phyloP scores from a whole-genome alignment of 495 filamentous ascomycete genomes.

The Aspergillus panamensis region DNA sequence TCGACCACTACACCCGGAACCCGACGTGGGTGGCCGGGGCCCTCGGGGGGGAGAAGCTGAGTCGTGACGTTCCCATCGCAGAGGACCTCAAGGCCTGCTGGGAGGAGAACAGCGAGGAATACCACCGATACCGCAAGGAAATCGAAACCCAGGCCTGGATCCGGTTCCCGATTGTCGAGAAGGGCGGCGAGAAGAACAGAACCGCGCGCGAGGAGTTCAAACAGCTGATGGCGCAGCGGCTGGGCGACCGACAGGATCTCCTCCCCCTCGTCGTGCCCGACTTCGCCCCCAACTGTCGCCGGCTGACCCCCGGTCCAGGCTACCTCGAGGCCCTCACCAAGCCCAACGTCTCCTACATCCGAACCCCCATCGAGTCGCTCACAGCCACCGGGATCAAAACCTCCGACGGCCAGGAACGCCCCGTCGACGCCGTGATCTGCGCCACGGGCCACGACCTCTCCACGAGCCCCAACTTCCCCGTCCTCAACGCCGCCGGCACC shows the following conservation, averaged over 20 bases:
- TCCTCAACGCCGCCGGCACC: constrained; percentile 42
- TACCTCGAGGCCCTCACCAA: constrained; percentile 66
- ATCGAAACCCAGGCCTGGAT: background rate
- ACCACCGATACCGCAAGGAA: background rate
- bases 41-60: constrained; percentile 32
- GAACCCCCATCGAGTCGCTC: constrained; percentile 52
- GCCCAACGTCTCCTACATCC: constrained; percentile 61
- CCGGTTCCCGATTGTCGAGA: background rate
- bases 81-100: background rate
- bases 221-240: background rate
- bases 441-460: constrained; percentile 62
- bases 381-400: constrained; percentile 56
- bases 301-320: constrained; percentile 66
- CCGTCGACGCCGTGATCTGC: constrained; percentile 62
- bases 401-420: constrained; percentile 44
- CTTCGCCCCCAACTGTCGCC: constrained; percentile 45
- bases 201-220: background rate
- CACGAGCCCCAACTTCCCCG: constrained; percentile 55
- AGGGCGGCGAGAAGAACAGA: background rate
- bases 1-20: constrained; percentile 61
- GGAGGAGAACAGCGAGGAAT: background rate
- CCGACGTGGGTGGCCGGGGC: constrained; percentile 65
- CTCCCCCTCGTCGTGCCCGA: background rate
- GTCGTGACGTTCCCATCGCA: background rate
- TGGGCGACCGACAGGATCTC: background rate